Conservation (phyloP, 805 yeast species). For the Teunomyces tritomae region DNA sequence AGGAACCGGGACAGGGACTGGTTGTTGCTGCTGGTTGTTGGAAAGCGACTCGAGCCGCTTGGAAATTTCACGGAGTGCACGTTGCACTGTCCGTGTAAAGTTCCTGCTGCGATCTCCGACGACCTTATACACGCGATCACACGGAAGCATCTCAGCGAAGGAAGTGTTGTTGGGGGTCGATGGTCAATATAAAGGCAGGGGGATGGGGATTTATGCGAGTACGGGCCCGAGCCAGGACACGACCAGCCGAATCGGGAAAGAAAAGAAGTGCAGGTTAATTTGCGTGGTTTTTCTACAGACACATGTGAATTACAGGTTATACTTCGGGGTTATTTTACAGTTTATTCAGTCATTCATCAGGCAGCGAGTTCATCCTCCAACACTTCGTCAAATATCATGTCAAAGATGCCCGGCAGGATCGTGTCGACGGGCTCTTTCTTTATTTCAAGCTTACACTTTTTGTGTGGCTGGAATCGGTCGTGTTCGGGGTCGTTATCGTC, state of each 20-base stretch:
- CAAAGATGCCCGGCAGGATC: slow-evolving; percentile 7
- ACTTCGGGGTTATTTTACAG: too few species aligned
- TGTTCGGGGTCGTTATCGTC: slow-evolving; percentile 3
- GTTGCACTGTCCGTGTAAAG: slow-evolving; percentile 46
- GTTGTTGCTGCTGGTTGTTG: slow-evolving; percentile 26
- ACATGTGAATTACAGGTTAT: too few species aligned
- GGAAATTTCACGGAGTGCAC: slow-evolving; percentile 45
- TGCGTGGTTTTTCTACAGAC: too few species aligned
- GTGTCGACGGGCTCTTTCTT: slow-evolving; percentile 2
- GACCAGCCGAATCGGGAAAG: neutral
- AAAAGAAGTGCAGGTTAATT: neutral
- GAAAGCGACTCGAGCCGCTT: slow-evolving; percentile 49
- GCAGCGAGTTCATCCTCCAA: slow-evolving; percentile 18
- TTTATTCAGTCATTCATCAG: neutral
- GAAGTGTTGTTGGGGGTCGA: neutral
- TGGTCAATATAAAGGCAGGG: neutral
- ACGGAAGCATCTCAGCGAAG: slow-evolving; percentile 32
- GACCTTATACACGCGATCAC: slow-evolving; percentile 26
- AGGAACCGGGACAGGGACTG: slow-evolving; percentile 30
- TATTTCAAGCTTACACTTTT: slow-evolving; percentile 14
- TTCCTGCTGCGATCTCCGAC: slow-evolving; percentile 32
- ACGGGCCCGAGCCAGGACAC: neutral
- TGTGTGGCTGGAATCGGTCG: slow-evolving; percentile 10
- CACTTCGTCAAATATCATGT: slow-evolving; percentile 27
- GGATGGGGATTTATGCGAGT: neutral